Conservation (phyloP, 331 rosid genomes). For the Arachis monticola region DNA sequence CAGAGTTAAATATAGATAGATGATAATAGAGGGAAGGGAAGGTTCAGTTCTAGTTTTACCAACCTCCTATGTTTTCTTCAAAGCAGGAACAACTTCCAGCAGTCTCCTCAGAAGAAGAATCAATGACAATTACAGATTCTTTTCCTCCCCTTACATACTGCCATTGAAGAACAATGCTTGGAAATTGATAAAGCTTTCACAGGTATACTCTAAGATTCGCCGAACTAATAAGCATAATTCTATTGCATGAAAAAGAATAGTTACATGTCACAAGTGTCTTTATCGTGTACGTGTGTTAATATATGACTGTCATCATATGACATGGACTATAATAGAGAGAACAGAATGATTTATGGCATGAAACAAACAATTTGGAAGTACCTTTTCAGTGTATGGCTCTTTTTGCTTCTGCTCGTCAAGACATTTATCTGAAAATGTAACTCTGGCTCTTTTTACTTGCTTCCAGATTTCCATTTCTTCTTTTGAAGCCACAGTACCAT, state of each 20-base stretch:
- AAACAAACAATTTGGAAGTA: neutral
- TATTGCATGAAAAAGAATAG: neutral
- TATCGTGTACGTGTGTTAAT: neutral
- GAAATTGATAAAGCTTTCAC: neutral
- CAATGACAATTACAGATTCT: neutral
- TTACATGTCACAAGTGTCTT: neutral
- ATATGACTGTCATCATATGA: neutral
- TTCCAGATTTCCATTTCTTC: neutral
- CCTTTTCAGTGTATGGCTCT: constrained; percentile 1
- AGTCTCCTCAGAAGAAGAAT: neutral
- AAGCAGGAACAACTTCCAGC: neutral
- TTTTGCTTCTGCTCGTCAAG: neutral
- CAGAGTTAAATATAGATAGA: neutral
- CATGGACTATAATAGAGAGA: neutral
- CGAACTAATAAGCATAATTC: neutral
- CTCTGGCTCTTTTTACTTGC: neutral
- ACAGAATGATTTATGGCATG: neutral
- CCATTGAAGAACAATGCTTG: neutral
- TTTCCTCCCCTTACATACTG: constrained; percentile 1
- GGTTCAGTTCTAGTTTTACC: neutral
- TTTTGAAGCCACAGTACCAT: neutral
- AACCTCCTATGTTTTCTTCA: constrained; percentile 3
- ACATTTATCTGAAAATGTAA: neutral
- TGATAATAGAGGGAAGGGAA: neutral
- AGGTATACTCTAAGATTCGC: neutral